Conservation (phyloP, 2,329 filamentous ascomycete species). For the Thermoascus crustaceus region DNA sequence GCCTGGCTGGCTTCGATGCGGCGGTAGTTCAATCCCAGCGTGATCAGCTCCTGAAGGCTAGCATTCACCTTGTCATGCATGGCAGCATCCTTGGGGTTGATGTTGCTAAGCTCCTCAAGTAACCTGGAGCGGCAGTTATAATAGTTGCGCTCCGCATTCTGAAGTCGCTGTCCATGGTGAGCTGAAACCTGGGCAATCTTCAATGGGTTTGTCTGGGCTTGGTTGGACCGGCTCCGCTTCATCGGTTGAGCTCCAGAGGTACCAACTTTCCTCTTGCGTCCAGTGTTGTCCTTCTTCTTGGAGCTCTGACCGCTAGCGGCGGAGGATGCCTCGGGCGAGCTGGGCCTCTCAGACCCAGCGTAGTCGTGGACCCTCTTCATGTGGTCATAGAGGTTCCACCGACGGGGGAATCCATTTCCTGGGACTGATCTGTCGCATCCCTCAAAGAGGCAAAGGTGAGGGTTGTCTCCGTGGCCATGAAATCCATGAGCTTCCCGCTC, state of each 20-base stretch:
- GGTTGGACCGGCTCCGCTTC: conserved; percentile 35
- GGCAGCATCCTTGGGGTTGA: conserved; percentile 32
- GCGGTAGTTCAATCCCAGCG: conserved; percentile 35
- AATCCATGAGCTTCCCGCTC: conserved; percentile 93
- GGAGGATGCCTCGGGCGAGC: conserved; percentile 35
- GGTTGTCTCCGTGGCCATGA: conserved; percentile 89
- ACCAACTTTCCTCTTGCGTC: conserved; percentile 34
- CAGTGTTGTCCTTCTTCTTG: conserved; percentile 33
- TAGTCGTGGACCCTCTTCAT: conserved; percentile 87
- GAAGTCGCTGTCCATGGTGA: conserved; percentile 32
- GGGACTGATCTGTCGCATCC: conserved; percentile 76
- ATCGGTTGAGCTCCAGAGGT: conserved; percentile 30
- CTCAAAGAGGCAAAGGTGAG: conserved; percentile 78
- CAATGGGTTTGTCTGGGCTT: conserved; percentile 26
- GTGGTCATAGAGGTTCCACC: conserved; percentile 94
- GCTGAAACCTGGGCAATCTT: conserved; percentile 27
- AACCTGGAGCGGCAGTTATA: conserved; percentile 33
- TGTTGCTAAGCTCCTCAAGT: conserved; percentile 30
- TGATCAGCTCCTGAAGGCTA: conserved; percentile 36
- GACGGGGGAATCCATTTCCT: conserved; percentile 84
- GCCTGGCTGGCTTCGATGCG: conserved; percentile 35
- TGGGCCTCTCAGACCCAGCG: conserved; percentile 35
- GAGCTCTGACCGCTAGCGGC: conserved; percentile 22
- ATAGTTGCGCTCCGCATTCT: conserved; percentile 35
- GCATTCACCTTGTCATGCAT: conserved; percentile 39